Evolutionary conservation across 129 eudicot species (phyloP).

Genomic region (Pittosporum tobira): DNA sequence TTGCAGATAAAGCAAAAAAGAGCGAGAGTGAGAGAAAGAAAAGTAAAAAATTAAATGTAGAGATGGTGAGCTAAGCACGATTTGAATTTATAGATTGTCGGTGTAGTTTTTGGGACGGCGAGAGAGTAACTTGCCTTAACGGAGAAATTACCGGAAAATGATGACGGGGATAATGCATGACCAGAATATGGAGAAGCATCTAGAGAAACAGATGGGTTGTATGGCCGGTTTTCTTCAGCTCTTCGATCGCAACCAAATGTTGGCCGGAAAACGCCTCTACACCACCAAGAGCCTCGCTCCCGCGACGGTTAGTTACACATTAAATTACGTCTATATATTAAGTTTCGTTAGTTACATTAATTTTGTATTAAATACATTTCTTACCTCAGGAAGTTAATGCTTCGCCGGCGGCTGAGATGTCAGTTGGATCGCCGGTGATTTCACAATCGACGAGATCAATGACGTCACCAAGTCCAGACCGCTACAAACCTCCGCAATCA

Average conservation of each 20-base stretch:
- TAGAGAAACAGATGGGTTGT: slow-evolving; percentile 77
- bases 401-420: slow-evolving; percentile 32
- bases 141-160: slow-evolving; percentile 30
- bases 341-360: too few relatives aligned
- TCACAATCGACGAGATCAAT: slow-evolving; percentile 13
- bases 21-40: slow-evolving; percentile 20
- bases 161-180: slow-evolving; percentile 46
- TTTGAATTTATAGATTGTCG: slow-evolving; percentile 19
- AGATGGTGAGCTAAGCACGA: background rate
- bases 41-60: slow-evolving; percentile 5
- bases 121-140: slow-evolving; percentile 9
- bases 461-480: slow-evolving; percentile 35
- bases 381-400: slow-evolving; percentile 32
- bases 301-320: slow-evolving; percentile 44
- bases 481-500: slow-evolving; percentile 17
- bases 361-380: too few relatives aligned
- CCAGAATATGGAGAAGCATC: slow-evolving; percentile 50
- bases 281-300: slow-evolving; percentile 77
- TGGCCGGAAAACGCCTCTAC: slow-evolving; percentile 52
- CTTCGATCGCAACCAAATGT: slow-evolving; percentile 68
- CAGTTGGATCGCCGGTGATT: slow-evolving; percentile 28
- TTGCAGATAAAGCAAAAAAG: slow-evolving; percentile 32
- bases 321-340: too few relatives aligned
- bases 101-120: background rate
- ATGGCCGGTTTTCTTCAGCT: slow-evolving; percentile 79